Evolutionary conservation across 176 grass and related monocot genomes (phyloP), one percentile per base, ranked within the genome.

Genomic region (Cenchrus purpureus): DNA sequence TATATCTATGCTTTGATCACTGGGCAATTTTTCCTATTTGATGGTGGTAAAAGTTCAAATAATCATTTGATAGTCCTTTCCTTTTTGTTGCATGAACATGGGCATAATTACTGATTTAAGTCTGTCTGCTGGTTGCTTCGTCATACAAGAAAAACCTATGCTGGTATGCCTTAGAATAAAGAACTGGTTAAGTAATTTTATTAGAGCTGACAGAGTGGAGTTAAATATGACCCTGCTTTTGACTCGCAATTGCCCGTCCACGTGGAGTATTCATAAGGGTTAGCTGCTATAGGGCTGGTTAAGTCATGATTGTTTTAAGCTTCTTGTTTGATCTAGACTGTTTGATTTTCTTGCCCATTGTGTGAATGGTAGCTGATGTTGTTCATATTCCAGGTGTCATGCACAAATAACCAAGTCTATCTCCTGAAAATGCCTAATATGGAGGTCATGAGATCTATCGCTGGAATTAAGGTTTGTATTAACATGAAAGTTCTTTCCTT

Each of bases 351-450:
- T 10, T 67, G 52, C 25, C 37, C 17, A 37, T 73, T 75, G 12
- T 88, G 42, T 48, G 12, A 70, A 10, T 43, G 61, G 17, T n/a
- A 59, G 49, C 46, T 77, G 46, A 49, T 78, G 15, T 51, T 86
- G 0, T 79, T 80, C 8, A 4, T 68, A 57, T 90, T 85, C 75
- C 86, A 99, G 93, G 91, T 98, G 54, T 95, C 89, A 65, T 99
- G 93, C 87, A 74, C 79, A 81, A 91, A 86, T 83, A 96, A 99
- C 52, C 83, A 74, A 83, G 88, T 98, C 20, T 87, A 94, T 91
- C 79, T 98, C 64, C 56, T 99, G 74, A 90, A 89, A 88, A 94
- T 99, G 97, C 97, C 97, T 71, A 94, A 92, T 75, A 96, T 99
- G 97, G 93, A 94, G 34, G 89, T 96, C 60, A 83, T 85, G n/a